phyloP scores from a whole-genome alignment of 441 rosid genomes.

The Adansonia rubrostipa region DNA sequence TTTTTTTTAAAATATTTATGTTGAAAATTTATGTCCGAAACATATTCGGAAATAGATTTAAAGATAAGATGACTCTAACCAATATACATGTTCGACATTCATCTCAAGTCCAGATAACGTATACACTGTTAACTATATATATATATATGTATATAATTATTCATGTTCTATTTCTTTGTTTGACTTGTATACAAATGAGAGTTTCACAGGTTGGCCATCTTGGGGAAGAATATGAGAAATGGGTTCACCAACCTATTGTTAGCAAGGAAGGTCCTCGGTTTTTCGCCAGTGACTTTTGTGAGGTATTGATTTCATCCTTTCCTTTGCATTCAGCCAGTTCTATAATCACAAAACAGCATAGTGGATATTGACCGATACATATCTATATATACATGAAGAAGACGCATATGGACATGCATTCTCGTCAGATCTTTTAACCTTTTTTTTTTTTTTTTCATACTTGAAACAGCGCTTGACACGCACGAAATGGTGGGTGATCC shows the following conservation, averaged over 20 bases:
- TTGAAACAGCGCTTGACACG: constrained; percentile 49
- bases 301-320: constrained; percentile 34
- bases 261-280: constrained; percentile 52
- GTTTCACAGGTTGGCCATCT: constrained; percentile 51
- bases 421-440: background rate
- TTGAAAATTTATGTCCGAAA: background rate
- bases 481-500: constrained; percentile 55
- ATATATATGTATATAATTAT: background rate
- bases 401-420: background rate
- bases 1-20: background rate
- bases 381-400: background rate
- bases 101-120: background rate
- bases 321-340: background rate
- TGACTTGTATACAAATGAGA: constrained; percentile 7
- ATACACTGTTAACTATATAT: background rate
- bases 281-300: constrained; percentile 43
- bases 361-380: background rate
- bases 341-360: background rate
- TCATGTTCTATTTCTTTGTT: background rate
- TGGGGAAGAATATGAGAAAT: constrained; percentile 52
- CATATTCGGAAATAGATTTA: background rate
- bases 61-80: background rate
- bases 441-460: background rate
- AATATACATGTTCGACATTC: background rate
- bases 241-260: constrained; percentile 56